Evolutionary conservation across 805 yeast species (phyloP).

Genomic region (Saccharomycopsis amapae): DNA sequence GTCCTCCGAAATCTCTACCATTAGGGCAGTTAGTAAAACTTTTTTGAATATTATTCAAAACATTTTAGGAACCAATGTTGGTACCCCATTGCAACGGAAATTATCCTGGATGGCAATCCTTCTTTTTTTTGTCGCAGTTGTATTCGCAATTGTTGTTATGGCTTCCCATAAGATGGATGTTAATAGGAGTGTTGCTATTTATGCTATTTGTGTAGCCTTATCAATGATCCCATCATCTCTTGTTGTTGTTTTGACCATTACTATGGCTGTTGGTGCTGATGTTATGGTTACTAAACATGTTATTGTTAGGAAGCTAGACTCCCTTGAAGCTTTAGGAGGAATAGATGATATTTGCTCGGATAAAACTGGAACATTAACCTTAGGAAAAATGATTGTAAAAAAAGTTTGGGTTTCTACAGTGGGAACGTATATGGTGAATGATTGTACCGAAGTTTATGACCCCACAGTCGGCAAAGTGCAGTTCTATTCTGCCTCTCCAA

Average conservation of each 20-base stretch:
- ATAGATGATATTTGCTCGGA: conserved; percentile 77
- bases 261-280: conserved; percentile 79
- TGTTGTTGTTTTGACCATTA: conserved; percentile 75
- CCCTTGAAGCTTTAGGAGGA: conserved; percentile 73
- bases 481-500: neutral
- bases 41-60: conserved; percentile 52
- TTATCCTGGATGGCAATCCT: conserved; percentile 70
- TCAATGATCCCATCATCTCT: conserved; percentile 80
- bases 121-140: conserved; percentile 69
- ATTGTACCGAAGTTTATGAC: conserved; percentile 54
- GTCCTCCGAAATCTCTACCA: conserved; percentile 34
- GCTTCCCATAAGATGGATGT: conserved; percentile 72
- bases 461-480: conserved; percentile 46
- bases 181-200: conserved; percentile 75
- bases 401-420: conserved; percentile 60
- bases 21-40: conserved; percentile 39
- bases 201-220: conserved; percentile 75
- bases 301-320: conserved; percentile 68
- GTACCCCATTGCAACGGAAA: conserved; percentile 76
- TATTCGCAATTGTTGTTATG: conserved; percentile 82
- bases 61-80: conserved; percentile 66
- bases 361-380: conserved; percentile 77
- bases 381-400: conserved; percentile 71
- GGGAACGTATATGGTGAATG: conserved; percentile 50
- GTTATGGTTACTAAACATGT: conserved; percentile 62